Evolutionary conservation across 2,329 filamentous ascomycete species (phyloP).

Genomic region (Apiospora aurea): DNA sequence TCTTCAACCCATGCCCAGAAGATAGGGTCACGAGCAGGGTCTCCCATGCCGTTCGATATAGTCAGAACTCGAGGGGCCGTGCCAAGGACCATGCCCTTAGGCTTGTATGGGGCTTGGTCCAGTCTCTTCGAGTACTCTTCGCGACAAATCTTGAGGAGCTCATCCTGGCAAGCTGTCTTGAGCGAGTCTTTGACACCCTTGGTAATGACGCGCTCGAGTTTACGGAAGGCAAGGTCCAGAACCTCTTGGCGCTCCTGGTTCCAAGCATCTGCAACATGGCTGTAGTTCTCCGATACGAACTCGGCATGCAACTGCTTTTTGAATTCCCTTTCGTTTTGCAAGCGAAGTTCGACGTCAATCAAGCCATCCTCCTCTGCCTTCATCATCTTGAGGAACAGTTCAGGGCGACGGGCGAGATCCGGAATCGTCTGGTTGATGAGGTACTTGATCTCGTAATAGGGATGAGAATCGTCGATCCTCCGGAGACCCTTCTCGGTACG

Average conservation of each 20-base stretch:
- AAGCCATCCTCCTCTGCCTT: slow-evolving; percentile 95
- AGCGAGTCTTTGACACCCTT: slow-evolving; percentile 95
- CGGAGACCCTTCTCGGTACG: slow-evolving; percentile 94
- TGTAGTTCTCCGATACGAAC: slow-evolving; percentile 94
- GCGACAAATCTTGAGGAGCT: slow-evolving; percentile 85
- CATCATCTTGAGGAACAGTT: slow-evolving; percentile 95
- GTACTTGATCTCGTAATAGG: slow-evolving; percentile 98
- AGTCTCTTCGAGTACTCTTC: slow-evolving; percentile 89
- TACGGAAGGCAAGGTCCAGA: slow-evolving; percentile 79
- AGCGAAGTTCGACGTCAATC: slow-evolving; percentile 80
- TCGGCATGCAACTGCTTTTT: slow-evolving; percentile 78
- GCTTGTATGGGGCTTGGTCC: slow-evolving; percentile 95
- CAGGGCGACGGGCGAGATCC: slow-evolving; percentile 82
- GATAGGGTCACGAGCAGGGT: slow-evolving; percentile 76
- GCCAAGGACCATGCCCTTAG: slow-evolving; percentile 88
- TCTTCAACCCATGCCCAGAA: slow-evolving; percentile 95
- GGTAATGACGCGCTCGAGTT: slow-evolving; percentile 82
- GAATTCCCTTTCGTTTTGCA: slow-evolving; percentile 80
- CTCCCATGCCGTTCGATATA: slow-evolving; percentile 84
- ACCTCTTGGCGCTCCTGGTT: slow-evolving; percentile 87
- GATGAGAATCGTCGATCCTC: slow-evolving; percentile 92
- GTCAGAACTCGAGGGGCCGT: slow-evolving; percentile 87
- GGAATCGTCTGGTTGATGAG: slow-evolving; percentile 85
- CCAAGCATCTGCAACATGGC: slow-evolving; percentile 94
- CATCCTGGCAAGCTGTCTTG: slow-evolving; percentile 91